Base-by-base conservation (phyloP, 495 filamentous ascomycete species). In the Entonaema liquescens region DNA sequence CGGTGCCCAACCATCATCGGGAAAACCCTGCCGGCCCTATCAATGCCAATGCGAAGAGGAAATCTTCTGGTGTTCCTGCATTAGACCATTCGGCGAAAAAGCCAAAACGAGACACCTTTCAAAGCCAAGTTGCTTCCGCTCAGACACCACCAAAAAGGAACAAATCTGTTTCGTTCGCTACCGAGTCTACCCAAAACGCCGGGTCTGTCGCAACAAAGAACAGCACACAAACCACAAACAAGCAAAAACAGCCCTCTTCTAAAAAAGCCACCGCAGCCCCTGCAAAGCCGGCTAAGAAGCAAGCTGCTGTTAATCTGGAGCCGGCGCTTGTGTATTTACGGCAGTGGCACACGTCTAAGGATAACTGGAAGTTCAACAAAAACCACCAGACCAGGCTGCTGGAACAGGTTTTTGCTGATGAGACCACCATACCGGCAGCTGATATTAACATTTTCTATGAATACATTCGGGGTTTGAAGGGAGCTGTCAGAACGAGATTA, bases 321-420 rank as follows among this genome's bases (percentile, higher is more conserved):
- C 87, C 89, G 5, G 88, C 92, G 62, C 86, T 96, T 38, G 82
- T 80, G 21, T 97, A 97, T 77, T 83, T 97, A 21, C 84, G 82
- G 25, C 84, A 85, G 76, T 94, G 92, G 85, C 81, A 90, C 76
- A 86, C 84, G 47, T 83, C 87, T 52, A 89, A 87, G 47, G 78
- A 83, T 0, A 82, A 79, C 38, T 97, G 94, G 94, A 97, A 97
- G 79, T 97, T 97, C 82, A 94, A 94, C 82, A 97, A 97, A 82
- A 91, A 90, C 61, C 87, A 91, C 75, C 93, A 97, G 80, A 91
- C 88, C 15, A 86, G 90, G 61, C 79, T 97, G 15, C 87, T 97
- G 77, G 94, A 94, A 80, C 88, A 95, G 76, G 78, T 92, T 23
- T 92, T 94, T 73, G 88, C 91, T 62, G 76, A 88, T 52, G 82